Base-by-base conservation (phyloP, 345 rosid genomes). In the Hypericum androsaemum region DNA sequence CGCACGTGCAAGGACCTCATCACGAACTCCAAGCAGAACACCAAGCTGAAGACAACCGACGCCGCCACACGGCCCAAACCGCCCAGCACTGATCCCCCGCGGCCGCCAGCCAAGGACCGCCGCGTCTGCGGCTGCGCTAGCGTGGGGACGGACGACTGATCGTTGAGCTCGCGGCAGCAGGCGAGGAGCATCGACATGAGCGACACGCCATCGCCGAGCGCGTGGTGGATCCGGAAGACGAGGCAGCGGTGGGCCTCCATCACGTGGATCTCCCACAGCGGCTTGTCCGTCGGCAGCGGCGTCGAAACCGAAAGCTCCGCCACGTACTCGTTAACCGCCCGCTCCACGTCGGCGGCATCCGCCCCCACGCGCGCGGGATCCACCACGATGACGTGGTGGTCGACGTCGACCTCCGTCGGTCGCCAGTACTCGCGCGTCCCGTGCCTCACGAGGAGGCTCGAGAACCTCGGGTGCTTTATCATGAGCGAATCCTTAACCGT, bases 131-230 rank as follows among this genome's bases (percentile, higher is more conserved):
- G 13, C 0, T 63, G 50, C 0, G 87, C 76, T 15, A 63, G 50
- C 7, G 32, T 13, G 7, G 28, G 15, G 32, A 13, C 28, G 39
- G 67, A 60, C 7, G 55, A 62, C 0, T 73, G 52, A 40, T 83
- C 77, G 7, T 52, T 68, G n/a, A 49, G 59, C 56, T 4, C 61
- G 61, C 81, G 43, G 59, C 84, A 80, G 8, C 7, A 5, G 3
- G 66, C 72, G 38, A 83, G 56, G 16, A 83, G 42, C 78, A 80
- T 49, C 16, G 87, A 74, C 76, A 74, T 66, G 60, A 80, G 50
- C 41, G 82, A 78, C 12, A 76, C 62, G 53, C 87, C 87, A 7
- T 83, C 84, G 0, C 92, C 87, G 5, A 83, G 54, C 1, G 84
- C 72, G 43, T 80, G 82, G 37, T 83, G 87, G 38, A 80, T 43